phyloP scores from a whole-genome alignment of 768 basidiomycete species.

The Rhodotorula paludigena region DNA sequence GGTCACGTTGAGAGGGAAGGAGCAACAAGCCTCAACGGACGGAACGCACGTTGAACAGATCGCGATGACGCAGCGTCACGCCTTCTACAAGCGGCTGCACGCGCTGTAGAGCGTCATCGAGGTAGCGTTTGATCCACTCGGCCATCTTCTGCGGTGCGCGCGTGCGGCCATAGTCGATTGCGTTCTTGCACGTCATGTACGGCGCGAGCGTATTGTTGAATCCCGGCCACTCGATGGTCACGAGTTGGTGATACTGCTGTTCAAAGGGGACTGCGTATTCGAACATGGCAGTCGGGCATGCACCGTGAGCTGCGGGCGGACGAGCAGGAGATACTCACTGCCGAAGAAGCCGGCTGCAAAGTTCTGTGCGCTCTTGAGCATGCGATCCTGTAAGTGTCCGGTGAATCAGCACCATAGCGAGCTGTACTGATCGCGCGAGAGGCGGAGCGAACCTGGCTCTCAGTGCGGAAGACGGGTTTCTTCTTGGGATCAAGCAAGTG shows the following conservation, averaged over 20 bases:
- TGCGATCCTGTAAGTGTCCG: conserved; percentile 53
- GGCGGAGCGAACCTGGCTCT: neutral
- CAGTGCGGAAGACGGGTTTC: conserved; percentile 67
- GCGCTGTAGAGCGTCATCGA: conserved; percentile 61
- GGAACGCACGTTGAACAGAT: conserved; percentile 54
- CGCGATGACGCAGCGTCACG: conserved; percentile 60
- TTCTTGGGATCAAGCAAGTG: conserved; percentile 59
- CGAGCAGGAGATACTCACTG: neutral
- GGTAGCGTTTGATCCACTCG: conserved; percentile 68
- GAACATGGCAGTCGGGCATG: neutral
- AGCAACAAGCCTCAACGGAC: neutral
- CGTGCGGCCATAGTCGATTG: conserved; percentile 39
- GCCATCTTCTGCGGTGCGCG: neutral
- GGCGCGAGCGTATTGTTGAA: conserved; percentile 56
- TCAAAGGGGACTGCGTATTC: conserved; percentile 59
- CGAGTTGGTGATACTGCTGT: conserved; percentile 68
- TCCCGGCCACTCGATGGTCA: conserved; percentile 63
- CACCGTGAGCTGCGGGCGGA: neutral
- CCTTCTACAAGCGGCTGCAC: conserved; percentile 58
- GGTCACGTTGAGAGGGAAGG: neutral
- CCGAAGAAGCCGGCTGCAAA: conserved; percentile 54
- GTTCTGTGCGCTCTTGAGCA: conserved; percentile 51
- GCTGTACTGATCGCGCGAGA: conserved; percentile 49
- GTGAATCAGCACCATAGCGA: neutral
- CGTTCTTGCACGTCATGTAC: conserved; percentile 59